Evolutionary conservation across 441 rosid species (phyloP).

Genomic region (Arabidopsis lyrata): DNA sequence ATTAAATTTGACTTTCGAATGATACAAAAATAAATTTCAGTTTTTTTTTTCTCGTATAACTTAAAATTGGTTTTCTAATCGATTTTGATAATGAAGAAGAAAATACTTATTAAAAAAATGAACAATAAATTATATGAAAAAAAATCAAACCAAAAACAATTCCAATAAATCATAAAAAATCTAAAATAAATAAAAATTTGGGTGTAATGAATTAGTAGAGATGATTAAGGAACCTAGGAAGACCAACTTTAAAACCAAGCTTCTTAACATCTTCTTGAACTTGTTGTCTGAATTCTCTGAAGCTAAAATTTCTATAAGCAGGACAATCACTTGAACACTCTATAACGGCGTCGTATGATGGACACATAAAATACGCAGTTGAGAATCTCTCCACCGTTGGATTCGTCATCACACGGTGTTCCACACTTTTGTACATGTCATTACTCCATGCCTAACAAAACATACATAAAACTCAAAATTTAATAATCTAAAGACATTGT

Average conservation of each 20-base stretch:
- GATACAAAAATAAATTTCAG: too few relatives aligned
- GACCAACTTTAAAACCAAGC: constrained; percentile 85
- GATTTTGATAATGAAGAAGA: neutral
- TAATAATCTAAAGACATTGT: too few relatives aligned
- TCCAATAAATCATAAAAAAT: neutral
- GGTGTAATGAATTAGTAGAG: constrained; percentile 13
- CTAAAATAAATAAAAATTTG: neutral
- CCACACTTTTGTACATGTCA: constrained; percentile 77
- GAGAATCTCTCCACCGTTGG: constrained; percentile 76
- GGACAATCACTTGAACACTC: constrained; percentile 56
- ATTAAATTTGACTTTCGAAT: too few relatives aligned
- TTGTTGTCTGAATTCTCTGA: constrained; percentile 72
- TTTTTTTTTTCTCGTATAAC: too few relatives aligned
- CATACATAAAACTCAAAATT: neutral
- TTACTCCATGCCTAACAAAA: constrained; percentile 89
- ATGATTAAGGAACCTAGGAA: constrained; percentile 64
- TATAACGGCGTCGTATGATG: constrained; percentile 73
- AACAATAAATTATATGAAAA: neutral
- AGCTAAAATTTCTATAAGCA: constrained; percentile 72
- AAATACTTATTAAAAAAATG: neutral
- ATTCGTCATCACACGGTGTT: constrained; percentile 81
- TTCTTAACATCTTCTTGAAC: constrained; percentile 82
- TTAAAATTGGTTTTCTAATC: neutral
- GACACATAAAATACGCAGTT: constrained; percentile 89
- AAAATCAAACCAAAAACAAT: neutral